Base-by-base conservation (phyloP, 2,329 filamentous ascomycete genomes). In the Diaporthe batatas region DNA sequence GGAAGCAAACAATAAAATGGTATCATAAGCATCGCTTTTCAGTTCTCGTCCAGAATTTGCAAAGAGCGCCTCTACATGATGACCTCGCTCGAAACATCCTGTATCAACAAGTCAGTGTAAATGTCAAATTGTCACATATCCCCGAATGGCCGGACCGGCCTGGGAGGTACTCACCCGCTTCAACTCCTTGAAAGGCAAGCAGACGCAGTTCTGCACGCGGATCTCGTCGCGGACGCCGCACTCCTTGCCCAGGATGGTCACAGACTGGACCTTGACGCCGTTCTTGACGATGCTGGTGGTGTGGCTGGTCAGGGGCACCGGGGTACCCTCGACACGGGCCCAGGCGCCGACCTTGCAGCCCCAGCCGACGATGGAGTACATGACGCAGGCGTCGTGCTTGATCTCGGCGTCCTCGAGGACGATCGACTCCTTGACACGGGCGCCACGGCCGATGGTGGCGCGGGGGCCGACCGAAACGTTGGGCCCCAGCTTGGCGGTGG, bases 291-390 rank as follows among this genome's bases (percentile, higher is more conserved):
- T 95, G 84, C 93, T 98, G 18, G 96, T 98, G 70, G 91, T 93
- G 86, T 98, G 96, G 86, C 93, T 98, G 68, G 89, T 92, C 71
- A 94, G 91, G 0, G 95, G 93, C 21, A 93, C 97, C 0, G 96
- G 95, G 0, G 95, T 98, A 70, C 96, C 96, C 84, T 99, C 96
- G 34, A 99, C 96, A 82, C 96, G 93, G 68, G 96, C 95, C 96
- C 96, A 99, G n/a, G 96, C 94, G 75, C 96, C 96, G 21, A 99
- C 92, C 75, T 94, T 94, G 86, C 95, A 97, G 84, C 93, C 94
- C 96, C 96, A 98, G 72, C 96, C 96, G 78, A 99, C 95, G 79
- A 99, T 98, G 5, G 94, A 93, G 87, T 98, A 97, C 78, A 98
- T 87, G 58, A 99, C 91, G 80, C 96, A 98, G 16, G 96, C 94